Evolutionary conservation across 306 rosid genomes (phyloP), one percentile per base, ranked within the genome.

Genomic region (Quercus variabilis): DNA sequence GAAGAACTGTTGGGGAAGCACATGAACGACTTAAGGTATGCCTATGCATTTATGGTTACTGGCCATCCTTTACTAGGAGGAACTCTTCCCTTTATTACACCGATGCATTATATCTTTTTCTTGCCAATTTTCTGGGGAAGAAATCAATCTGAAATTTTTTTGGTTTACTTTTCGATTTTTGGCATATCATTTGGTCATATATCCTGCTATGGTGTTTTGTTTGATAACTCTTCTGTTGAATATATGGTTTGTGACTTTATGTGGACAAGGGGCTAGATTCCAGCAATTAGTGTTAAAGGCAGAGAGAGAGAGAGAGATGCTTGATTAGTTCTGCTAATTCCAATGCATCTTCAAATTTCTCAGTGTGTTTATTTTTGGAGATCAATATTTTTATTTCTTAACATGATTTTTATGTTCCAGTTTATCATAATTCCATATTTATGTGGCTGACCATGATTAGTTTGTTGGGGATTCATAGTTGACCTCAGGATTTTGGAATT

Each of bases 11-110:
- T 43, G 89, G 93, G 21, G 99, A 96, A 89, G 99, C 96, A 26
- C 99, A 96, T 46, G 99, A 96, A 78, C 89, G 94, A 52, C 99
- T 96, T 81, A 96, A 96, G 99, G 99, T 72, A 14, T 41, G 51
- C 75, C 65, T 74, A 15, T 75, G 46, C 43, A 59, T 68, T 81
- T 76, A 30, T 41, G 58, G 49, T 62, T 65, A 76, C 67, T 28
- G 56, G 63, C 69, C 69, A 69, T 64, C 14, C 62, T 17, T 59
- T 26, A 38, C 41, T 62, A 71, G 52, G 55, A 76, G 55, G 69
- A 41, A 41, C 46, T 49, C 17, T 11, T 11, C 54, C 54, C 54
- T 49, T 49, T 33, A 10, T 9, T 10, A 33, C 46, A 35, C 38
- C 1, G 70, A 35, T 68, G 46, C 38, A 23, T 35, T 35, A 3